Conservation (phyloP, 78 protist species). For the Isochrysis galbana region DNA sequence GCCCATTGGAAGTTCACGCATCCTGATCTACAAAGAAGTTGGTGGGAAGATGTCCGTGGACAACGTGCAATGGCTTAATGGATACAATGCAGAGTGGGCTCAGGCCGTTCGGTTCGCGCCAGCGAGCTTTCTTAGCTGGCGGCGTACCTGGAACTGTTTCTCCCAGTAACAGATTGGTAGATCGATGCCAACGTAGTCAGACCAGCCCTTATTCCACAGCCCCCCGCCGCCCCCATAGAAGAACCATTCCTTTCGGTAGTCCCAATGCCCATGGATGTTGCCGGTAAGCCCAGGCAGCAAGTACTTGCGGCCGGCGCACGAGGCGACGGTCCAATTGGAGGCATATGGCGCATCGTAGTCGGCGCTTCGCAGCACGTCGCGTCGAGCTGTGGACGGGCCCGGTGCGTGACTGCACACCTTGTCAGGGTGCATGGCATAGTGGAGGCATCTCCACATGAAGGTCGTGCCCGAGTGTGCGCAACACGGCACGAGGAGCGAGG, state of each 20-base stretch:
- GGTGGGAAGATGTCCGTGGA: no score
- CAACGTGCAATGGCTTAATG: no score
- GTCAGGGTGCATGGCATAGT: not conserved
- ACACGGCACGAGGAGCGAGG: constrained; percentile 27
- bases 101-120: no score
- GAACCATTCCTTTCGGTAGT: constrained; percentile 9
- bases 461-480: constrained; percentile 1
- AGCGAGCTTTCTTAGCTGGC: no score
- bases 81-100: no score
- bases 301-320: not conserved
- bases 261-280: not conserved
- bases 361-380: not conserved
- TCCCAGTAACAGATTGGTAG: constrained; percentile 1
- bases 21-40: no score
- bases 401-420: not conserved
- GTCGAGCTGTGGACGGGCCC: not conserved
- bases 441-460: not conserved
- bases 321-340: not conserved
- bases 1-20: no score
- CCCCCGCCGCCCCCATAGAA: constrained; percentile 12
- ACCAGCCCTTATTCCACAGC: not conserved
- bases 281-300: not conserved
- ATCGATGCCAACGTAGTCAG: not conserved
- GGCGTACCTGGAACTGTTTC: not conserved
- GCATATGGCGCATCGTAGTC: not conserved